These are phyloP conservation scores for Penicillium hordei DNA, from an alignment of 2,329 filamentous ascomycete species.

Conservation along the genomic window DNA sequence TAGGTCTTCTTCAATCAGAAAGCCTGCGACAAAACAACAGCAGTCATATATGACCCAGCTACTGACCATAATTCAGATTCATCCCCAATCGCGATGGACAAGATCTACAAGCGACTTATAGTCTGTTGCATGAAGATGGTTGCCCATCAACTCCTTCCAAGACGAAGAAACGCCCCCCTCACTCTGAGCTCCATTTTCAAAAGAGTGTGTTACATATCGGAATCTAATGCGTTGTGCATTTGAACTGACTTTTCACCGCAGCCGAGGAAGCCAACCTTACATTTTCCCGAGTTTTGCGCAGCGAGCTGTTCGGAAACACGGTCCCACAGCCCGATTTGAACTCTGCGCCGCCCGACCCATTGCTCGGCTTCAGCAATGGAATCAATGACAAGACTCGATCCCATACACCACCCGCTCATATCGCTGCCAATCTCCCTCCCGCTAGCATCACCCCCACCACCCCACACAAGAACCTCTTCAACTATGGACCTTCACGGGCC, in stretches of 20 bases:
- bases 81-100: conserved; percentile 92
- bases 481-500: conserved; percentile 75
- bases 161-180: conserved; percentile 77
- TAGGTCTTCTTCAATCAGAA: neutral
- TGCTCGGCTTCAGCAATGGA: conserved; percentile 46
- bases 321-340: conserved; percentile 77
- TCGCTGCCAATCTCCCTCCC: conserved; percentile 64
- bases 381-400: conserved; percentile 68
- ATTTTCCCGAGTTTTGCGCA: conserved; percentile 81
- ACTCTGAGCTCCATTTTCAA: conserved; percentile 91
- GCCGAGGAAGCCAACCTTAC: conserved; percentile 94
- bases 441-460: conserved; percentile 83
- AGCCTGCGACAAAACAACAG: neutral
- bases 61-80: conserved; percentile 60
- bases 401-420: conserved; percentile 74
- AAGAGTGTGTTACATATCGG: conserved; percentile 62
- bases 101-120: conserved; percentile 91
- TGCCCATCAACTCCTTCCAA: conserved; percentile 89
- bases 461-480: conserved; percentile 95
- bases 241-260: conserved; percentile 32
- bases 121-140: conserved; percentile 83
- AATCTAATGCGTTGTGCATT: neutral
- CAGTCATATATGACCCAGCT: neutral
- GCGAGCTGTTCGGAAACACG: conserved; percentile 87
- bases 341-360: conserved; percentile 60